Base-by-base conservation (phyloP, 2,329 filamentous ascomycete species). In the Emmonsia crescens region DNA sequence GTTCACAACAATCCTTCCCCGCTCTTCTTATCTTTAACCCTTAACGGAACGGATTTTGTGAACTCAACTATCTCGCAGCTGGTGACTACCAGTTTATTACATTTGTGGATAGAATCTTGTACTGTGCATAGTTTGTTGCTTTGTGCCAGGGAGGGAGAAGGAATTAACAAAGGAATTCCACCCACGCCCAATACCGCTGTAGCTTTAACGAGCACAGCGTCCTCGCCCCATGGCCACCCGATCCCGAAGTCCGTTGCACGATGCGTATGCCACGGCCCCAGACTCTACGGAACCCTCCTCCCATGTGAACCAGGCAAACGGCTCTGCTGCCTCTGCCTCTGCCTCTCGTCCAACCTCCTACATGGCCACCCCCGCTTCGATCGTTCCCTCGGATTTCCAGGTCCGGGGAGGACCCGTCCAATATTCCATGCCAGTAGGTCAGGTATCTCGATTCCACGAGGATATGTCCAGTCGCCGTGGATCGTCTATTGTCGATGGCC, bases 261-360 rank as follows among this genome's bases (percentile, higher is more conserved):
- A 77, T 64, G 66, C 68, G 63, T 76, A 75, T 38, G 29, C 44
- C 19, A 64, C 70, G 54, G 65, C 70, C 40, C 66, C 72, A 61
- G 68, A 71, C 33, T 63, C 69, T 46, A 65, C 69, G 38, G 72
- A 74, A 57, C 64, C 71, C 49, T 60, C 69, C 19, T 60, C 69
- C 19, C 62, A 70, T 44, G 44, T 72, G 62, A 72, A 66, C 66
- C 71, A 71, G 63, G 69, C 70, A 21, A 74, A 75, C 62, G 70
- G 71, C 48, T 63, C 64, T 40, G 67, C 68, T 24, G 68, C 71
- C 44, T 68, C 69, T 55, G 52, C 8, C 48, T 78, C 76, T 38
- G 52, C 9, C 44, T 78, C 76, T 42, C 71, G 75, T 58, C 76
- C 76, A 8, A 73, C 71, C 60, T 78, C 77, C 56, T 76, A 74